A percentile compares a stretch with the other conserved stretches of the same genome.
phyloP scores from a whole-genome alignment of 2,329 filamentous ascomycete genomes.

The Pseudogymnoascus sp. region DNA sequence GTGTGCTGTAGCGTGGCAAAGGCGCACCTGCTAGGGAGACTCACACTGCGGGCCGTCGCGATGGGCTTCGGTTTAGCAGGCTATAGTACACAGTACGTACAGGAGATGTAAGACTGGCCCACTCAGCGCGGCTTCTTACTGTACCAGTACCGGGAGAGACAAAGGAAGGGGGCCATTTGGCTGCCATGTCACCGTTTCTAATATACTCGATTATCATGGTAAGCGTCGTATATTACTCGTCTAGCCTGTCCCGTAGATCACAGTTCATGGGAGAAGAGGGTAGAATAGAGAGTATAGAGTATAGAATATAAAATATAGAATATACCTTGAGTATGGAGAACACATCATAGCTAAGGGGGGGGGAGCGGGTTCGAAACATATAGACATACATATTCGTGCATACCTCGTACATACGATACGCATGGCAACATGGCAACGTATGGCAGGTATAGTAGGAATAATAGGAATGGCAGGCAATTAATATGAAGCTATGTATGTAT shows the following conservation, averaged over 20 bases:
- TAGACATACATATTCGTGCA: background rate
- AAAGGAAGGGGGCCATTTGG: background rate
- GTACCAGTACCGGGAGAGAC: background rate
- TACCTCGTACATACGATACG: background rate
- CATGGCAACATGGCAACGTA: conserved; percentile 1
- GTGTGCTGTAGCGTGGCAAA: background rate
- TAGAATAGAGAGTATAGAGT: background rate
- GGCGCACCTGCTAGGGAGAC: background rate
- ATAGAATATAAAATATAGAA: background rate
- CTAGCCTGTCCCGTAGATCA: background rate
- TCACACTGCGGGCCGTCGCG: conserved; percentile 3
- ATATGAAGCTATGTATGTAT: background rate
- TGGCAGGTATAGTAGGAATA: background rate
- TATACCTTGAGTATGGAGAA: background rate
- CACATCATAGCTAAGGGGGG: background rate
- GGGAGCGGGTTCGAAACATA: background rate
- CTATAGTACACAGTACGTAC: conserved; percentile 6
- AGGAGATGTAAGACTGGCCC: background rate
- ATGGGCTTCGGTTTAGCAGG: background rate
- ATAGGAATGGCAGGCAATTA: background rate
- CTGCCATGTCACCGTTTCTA: background rate
- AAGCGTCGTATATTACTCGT: background rate
- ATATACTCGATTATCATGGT: background rate
- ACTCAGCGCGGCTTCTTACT: background rate
- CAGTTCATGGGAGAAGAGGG: background rate